Percentiles rank a stretch among this genome's conserved stretches.
Conservation (phyloP, 176 grass and related monocot genomes). For the Lolium perenne region DNA sequence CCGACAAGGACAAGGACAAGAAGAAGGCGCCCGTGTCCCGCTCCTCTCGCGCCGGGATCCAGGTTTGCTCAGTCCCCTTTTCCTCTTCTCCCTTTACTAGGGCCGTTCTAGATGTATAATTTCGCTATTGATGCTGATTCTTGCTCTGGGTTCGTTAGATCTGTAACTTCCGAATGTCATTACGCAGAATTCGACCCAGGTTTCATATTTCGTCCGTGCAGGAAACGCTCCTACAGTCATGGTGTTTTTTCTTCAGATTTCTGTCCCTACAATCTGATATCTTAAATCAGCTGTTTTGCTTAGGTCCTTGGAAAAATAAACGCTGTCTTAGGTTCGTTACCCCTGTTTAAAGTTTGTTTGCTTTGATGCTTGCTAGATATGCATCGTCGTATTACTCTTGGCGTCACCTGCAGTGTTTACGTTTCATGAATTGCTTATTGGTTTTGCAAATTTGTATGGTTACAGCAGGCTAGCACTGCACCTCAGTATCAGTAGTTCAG, state of each 20-base stretch:
- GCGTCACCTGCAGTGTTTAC: background rate
- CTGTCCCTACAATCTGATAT: background rate
- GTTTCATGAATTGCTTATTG: background rate
- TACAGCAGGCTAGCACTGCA: background rate
- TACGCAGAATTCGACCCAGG: background rate
- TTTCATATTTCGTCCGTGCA: background rate
- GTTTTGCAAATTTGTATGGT: background rate
- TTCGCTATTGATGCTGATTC: background rate
- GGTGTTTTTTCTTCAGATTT: background rate
- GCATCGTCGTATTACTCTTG: background rate
- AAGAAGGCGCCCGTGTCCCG: conserved; percentile 76
- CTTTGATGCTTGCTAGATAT: background rate
- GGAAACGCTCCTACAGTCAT: background rate
- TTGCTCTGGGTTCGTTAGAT: background rate
- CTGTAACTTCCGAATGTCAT: background rate
- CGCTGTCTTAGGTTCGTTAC: background rate
- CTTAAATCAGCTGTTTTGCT: background rate
- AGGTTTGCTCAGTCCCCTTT: conserved; percentile 36
- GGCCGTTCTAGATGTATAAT: background rate
- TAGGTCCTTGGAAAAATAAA: background rate
- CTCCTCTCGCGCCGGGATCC: conserved; percentile 68
- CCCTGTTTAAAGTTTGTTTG: background rate
- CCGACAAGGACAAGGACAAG: conserved; percentile 70
- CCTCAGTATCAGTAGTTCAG: background rate
- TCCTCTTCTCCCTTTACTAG: no score